Evolutionary conservation across 805 yeast genomes (phyloP), one percentile per base, ranked within the genome.

Genomic region (Lipomyces orientalis): DNA sequence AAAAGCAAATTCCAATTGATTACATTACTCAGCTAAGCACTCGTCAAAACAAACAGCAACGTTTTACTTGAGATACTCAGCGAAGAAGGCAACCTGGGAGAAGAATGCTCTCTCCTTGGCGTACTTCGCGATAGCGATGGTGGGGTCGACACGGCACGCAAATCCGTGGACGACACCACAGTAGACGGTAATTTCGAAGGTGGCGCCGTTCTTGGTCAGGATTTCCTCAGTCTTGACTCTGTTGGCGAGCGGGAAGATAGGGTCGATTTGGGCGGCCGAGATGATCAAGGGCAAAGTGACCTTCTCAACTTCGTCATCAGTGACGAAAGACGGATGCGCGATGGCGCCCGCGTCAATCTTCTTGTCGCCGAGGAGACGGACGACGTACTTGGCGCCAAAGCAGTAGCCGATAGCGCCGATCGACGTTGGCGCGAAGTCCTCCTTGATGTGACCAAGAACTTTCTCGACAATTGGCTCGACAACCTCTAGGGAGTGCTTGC

Each of bases 241-340:
- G 74, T 86, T 79, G 62, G 90, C 95, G 0, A 77, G 77, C 2
- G 92, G 75, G 84, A 88, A 93, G 61, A 84, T 80, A 0, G 74
- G 61, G 77, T 93, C 98, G 19, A 70, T 77, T 80, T 90, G 72
- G 35, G 97, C 96, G 64, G 90, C 90, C 25, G 90, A 82, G 71
- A 93, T 87, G 70, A 88, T 71, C 35, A 93, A 56, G 25, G 97
- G 97, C 68, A 79, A 80, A 71, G 83, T 85, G 72, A 93, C 77
- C 1, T 80, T 84, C 62, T 82, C 85, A 59, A 91, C 82, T 75
- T 90, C 96, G 51, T 87, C 93, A 43, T 83, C 82, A 12, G 82
- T 68, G 16, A 90, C 88, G 68, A 89, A 84, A 1, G 96, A 89
- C 5, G 98, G 97, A 79, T 93, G 98, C 8, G 95, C 95, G 70